Conservation (phyloP, 345 rosid species). For the Pistacia vera region DNA sequence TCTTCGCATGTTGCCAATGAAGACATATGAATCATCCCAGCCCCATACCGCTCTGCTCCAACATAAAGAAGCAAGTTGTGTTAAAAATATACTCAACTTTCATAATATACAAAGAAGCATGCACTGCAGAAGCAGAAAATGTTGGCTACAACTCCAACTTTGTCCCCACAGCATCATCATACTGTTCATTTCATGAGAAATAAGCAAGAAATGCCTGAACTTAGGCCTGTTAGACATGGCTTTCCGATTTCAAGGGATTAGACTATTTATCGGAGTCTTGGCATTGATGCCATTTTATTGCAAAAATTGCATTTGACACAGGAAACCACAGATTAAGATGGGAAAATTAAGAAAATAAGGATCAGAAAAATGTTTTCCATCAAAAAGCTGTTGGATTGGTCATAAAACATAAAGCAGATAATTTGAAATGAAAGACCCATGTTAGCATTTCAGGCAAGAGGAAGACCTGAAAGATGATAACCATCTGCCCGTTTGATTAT, state of each 20-base stretch:
- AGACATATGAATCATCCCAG: constrained; percentile 82
- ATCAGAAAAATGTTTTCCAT: background rate
- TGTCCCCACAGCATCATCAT: background rate
- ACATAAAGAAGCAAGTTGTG: background rate
- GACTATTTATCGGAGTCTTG: background rate
- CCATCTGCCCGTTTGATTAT: constrained; percentile 70
- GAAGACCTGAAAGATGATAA: constrained; percentile 68
- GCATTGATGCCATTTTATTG: background rate
- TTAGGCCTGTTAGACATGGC: background rate
- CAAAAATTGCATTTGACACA: background rate
- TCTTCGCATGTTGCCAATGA: constrained; percentile 58
- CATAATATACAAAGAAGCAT: background rate
- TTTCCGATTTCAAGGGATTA: background rate
- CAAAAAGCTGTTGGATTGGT: background rate
- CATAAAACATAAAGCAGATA: constrained; percentile 1
- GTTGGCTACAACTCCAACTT: background rate
- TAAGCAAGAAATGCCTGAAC: background rate
- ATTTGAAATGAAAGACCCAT: background rate
- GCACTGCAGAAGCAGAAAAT: background rate
- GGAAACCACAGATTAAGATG: background rate
- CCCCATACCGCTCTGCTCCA: constrained; percentile 78
- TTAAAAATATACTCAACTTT: background rate
- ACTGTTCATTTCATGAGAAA: background rate
- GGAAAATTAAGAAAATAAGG: background rate
- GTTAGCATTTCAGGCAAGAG: background rate